Base-by-base conservation (phyloP, 2,329 filamentous ascomycete species). In the Exophiala aquamarina region DNA sequence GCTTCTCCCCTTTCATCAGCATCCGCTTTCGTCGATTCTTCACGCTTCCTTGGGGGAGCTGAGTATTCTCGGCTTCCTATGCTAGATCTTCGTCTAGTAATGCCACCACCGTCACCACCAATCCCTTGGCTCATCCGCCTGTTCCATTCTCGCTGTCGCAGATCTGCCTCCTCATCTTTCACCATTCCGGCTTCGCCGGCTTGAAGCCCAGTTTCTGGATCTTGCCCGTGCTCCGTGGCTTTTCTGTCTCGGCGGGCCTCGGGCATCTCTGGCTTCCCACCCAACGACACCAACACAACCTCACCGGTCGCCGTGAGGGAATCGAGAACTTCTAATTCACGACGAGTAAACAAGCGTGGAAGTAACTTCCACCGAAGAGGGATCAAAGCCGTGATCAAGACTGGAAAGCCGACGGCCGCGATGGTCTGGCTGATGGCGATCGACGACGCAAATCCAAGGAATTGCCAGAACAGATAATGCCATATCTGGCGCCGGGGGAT, bases 391-490 rank as follows among this genome's bases (percentile, higher is more conserved):
- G 89, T 67, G 59, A 89, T 89, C 52, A 89, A 78, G 26, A 89
- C 75, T 7, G 87, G 87, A 57, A 91, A 91, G 0, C 87, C 87
- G 7, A 91, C 86, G 3, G 87, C 87, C 2, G 86, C 87, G 40
- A 90, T 84, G 0, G 87, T 90, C 68, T 91, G 83, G 0, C 87
- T 90, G 59, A 91, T 87, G 49, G 87, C 87, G 63, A 91, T 89
- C 3, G 73, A 77, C 5, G 73, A 71, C 1, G 70, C 71, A 15
- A 82, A 78, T 2, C 72, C 74, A 2, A 76, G 33, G 2, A 77
- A 56, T 57, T 82, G 77, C 15, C 77, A 70, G 10, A 63, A 68
- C 1, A 81, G 68, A 55, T 77, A 83, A 2, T 70, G 67, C 50
- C 68, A 60, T 19, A 82, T 73, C 13, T 74, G 69, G 8, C 66